Evolutionary conservation across 1,284 basidiomycete genomes (phyloP).

Genomic region (Cutaneotrichosporon mucoides): DNA sequence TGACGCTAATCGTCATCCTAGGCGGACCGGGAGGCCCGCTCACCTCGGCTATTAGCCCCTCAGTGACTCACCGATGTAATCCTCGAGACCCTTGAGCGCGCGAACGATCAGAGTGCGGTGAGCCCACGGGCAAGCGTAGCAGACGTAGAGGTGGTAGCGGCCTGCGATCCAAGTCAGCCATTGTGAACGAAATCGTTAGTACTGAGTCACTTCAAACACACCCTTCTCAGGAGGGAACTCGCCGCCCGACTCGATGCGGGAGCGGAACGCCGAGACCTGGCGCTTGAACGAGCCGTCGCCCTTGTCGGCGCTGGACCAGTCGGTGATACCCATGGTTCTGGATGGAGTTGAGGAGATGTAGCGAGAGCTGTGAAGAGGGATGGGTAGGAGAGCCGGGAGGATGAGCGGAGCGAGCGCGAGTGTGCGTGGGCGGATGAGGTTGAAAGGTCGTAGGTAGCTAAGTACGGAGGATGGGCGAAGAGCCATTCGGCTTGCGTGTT

Average conservation of each 20-base stretch:
- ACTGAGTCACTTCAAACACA: conserved; percentile 38
- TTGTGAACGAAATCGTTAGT: neutral
- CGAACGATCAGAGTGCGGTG: conserved; percentile 83
- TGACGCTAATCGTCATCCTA: too few relatives aligned
- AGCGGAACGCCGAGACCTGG: conserved; percentile 66
- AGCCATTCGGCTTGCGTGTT: neutral
- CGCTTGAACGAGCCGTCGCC: conserved; percentile 81
- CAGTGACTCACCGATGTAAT: conserved; percentile 62
- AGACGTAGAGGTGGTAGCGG: conserved; percentile 85
- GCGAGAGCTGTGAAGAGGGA: neutral
- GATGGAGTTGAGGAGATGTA: conserved; percentile 1
- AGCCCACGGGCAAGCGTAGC: conserved; percentile 83
- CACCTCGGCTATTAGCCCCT: too few relatives aligned
- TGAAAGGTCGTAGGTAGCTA: neutral
- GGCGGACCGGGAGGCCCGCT: too few relatives aligned
- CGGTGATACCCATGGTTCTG: conserved; percentile 56
- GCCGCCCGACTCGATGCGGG: conserved; percentile 65
- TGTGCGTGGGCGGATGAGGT: conserved; percentile 1
- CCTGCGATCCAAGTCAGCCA: conserved; percentile 50
- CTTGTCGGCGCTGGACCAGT: conserved; percentile 49
- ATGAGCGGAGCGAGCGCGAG: neutral
- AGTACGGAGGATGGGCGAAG: conserved; percentile 4
- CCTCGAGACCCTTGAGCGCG: conserved; percentile 86
- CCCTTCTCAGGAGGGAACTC: conserved; percentile 78
- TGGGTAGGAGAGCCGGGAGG: neutral